Evolutionary conservation across 345 rosid genomes (phyloP).

Genomic region (Arabis alpina): DNA sequence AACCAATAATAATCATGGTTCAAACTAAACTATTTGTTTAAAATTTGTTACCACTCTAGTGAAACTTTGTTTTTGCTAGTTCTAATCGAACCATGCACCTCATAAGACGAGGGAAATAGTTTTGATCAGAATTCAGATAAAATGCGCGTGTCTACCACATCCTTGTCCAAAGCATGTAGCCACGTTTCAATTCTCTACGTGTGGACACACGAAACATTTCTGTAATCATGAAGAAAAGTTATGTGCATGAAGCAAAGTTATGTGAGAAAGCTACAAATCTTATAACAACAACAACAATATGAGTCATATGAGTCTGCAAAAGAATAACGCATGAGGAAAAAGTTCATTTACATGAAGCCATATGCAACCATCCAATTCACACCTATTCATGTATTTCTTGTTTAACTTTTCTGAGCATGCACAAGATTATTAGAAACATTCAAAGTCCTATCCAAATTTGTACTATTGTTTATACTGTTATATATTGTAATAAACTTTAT

Average conservation of each 20-base stretch:
- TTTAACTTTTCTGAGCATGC: constrained; percentile 19
- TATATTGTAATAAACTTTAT: too few relatives aligned
- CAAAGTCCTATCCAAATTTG: constrained; percentile 15
- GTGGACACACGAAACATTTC: constrained; percentile 25
- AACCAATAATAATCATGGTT: background rate
- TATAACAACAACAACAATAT: background rate
- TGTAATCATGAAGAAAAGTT: background rate
- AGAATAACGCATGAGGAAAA: constrained; percentile 38
- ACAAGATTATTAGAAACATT: constrained; percentile 24
- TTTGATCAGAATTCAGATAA: constrained; percentile 26
- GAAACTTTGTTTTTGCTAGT: background rate
- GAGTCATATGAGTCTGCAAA: constrained; percentile 28
- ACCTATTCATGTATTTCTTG: constrained; percentile 15
- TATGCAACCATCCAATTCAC: constrained; percentile 35
- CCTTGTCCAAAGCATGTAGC: constrained; percentile 20
- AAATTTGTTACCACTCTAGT: background rate
- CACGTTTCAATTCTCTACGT: constrained; percentile 27
- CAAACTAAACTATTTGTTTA: background rate
- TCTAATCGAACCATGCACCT: background rate
- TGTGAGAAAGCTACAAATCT: constrained; percentile 28
- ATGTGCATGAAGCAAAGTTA: background rate
- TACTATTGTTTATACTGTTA: too few relatives aligned
- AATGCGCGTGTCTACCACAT: constrained; percentile 39
- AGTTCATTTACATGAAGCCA: constrained; percentile 29
- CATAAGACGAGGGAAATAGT: constrained; percentile 30